A percentile compares a stretch with the other conserved stretches of the same genome.
Evolutionary conservation across 2,329 filamentous ascomycete genomes (phyloP).

Genomic region (Cryphonectria radicalis): DNA sequence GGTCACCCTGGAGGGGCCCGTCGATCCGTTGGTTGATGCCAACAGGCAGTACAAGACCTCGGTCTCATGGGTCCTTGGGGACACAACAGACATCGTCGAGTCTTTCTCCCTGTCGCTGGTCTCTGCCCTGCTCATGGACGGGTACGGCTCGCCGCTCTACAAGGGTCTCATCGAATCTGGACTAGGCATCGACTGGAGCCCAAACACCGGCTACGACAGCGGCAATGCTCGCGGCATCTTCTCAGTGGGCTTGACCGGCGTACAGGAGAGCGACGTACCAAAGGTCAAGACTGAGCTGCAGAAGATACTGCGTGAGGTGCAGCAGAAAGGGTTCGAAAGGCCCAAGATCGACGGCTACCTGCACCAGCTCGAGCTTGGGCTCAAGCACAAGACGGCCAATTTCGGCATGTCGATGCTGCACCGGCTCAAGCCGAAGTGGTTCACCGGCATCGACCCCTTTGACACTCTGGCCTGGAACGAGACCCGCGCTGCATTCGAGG

Average conservation of each 20-base stretch:
- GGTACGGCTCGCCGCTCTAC: slow-evolving; percentile 94
- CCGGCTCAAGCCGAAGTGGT: slow-evolving; percentile 89
- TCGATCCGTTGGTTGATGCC: slow-evolving; percentile 83
- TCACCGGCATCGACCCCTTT: slow-evolving; percentile 92
- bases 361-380: slow-evolving; percentile 87
- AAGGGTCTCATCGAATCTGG: slow-evolving; percentile 86
- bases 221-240: slow-evolving; percentile 80
- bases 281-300: slow-evolving; percentile 77
- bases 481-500: slow-evolving; percentile 81
- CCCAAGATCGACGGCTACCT: slow-evolving; percentile 92
- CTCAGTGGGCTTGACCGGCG: slow-evolving; percentile 89
- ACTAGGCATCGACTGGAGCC: slow-evolving; percentile 89
- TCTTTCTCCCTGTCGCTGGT: slow-evolving; percentile 85
- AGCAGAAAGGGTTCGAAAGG: slow-evolving; percentile 79
- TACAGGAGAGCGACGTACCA: slow-evolving; percentile 77
- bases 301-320: slow-evolving; percentile 70
- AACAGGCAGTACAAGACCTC: slow-evolving; percentile 94
- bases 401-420: slow-evolving; percentile 93
- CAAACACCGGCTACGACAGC: slow-evolving; percentile 89
- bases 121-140: slow-evolving; percentile 84
- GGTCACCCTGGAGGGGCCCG: slow-evolving; percentile 76
- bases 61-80: slow-evolving; percentile 87
- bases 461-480: slow-evolving; percentile 91
- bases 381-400: slow-evolving; percentile 95
- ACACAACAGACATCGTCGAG: slow-evolving; percentile 81